A percentile compares a stretch with the other conserved stretches of the same genome.
These are phyloP conservation scores for Climacium dendroides DNA, from an alignment of 225 moss, liverwort and hornwort species.

Conservation along the genomic window DNA sequence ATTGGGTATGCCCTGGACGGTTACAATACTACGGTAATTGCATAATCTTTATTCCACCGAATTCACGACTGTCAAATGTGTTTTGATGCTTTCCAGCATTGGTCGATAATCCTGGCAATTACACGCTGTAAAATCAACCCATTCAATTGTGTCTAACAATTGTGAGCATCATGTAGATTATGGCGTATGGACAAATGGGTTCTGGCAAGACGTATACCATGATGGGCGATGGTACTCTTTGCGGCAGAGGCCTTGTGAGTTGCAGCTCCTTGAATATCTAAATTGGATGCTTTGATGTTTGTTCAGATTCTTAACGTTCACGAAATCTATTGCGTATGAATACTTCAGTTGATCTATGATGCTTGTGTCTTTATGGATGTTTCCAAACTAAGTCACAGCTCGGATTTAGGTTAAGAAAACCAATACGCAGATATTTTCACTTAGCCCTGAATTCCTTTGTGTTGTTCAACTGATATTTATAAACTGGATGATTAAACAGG, in stretches of 20 bases:
- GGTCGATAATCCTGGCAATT: background rate
- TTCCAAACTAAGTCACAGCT: background rate
- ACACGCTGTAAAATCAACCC: background rate
- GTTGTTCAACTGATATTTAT: background rate
- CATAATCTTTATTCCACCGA: background rate
- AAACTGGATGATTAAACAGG: conserved; percentile 16
- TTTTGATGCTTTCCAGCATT: background rate
- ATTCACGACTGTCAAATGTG: background rate
- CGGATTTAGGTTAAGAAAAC: background rate
- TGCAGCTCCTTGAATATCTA: background rate
- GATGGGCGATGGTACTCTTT: conserved; percentile 59
- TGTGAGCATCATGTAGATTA: conserved; percentile 23
- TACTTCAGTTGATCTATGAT: background rate
- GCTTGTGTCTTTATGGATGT: background rate
- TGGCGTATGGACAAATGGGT: conserved; percentile 70
- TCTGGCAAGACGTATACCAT: conserved; percentile 76
- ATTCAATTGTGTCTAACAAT: background rate
- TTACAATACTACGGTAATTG: conserved; percentile 56
- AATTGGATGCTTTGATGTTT: background rate
- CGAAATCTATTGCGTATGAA: background rate
- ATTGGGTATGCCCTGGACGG: conserved; percentile 73
- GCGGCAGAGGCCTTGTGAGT: conserved; percentile 66
- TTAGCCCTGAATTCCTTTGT: background rate
- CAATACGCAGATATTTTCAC: background rate
- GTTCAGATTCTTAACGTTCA: background rate